These are phyloP conservation scores for Miscanthus sacchariflorus DNA, from an alignment of 202 grass and related monocot species.

Conservation along the genomic window DNA sequence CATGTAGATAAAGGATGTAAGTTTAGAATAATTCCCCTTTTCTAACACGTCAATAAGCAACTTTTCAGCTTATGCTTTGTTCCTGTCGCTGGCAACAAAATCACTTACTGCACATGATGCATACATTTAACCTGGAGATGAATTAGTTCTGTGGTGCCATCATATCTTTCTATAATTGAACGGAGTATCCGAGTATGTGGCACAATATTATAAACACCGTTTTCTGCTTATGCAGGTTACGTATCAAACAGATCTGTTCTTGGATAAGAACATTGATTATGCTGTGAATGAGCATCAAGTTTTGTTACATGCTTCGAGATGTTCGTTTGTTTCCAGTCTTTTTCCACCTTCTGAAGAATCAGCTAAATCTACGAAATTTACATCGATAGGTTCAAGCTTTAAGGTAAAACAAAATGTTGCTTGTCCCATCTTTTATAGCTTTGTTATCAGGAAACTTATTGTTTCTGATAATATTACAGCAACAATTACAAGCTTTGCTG, in stretches of 20 bases:
- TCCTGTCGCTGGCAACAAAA: background rate
- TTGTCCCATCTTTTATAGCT: conserved; percentile 29
- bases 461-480: conserved; percentile 64
- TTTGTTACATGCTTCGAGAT: conserved; percentile 83
- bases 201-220: conserved; percentile 31
- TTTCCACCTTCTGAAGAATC: conserved; percentile 90
- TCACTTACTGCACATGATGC: background rate
- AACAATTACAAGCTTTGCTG: conserved; percentile 97
- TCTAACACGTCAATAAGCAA: background rate
- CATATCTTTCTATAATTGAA: conserved; percentile 29
- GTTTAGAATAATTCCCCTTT: conserved; percentile 9
- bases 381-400: conserved; percentile 89
- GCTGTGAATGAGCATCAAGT: conserved; percentile 95
- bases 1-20: background rate
- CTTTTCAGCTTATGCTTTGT: background rate
- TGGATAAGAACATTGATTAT: conserved; percentile 99
- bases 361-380: conserved; percentile 95
- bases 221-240: conserved; percentile 75
- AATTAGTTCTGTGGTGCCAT: conserved; percentile 27
- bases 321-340: conserved; percentile 84
- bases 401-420: conserved; percentile 68
- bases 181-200: background rate
- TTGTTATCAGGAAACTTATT: conserved; percentile 30
- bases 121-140: conserved; percentile 12
- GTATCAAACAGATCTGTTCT: conserved; percentile 95